Evolutionary conservation across 208 protist genomes (phyloP), one percentile per base, ranked within the genome.

Genomic region (Histomonas meleagridis): DNA sequence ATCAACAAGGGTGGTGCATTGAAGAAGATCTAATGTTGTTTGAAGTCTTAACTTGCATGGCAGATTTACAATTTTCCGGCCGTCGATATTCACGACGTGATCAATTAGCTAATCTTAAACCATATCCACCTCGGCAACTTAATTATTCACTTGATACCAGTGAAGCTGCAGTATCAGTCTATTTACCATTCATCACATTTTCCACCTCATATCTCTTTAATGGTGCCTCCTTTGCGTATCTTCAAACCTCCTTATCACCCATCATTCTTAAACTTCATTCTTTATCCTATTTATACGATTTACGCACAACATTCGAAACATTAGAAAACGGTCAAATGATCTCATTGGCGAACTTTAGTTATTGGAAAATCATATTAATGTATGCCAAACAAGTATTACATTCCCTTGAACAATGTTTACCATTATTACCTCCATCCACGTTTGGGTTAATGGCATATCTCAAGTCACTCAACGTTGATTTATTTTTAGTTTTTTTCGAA

Each of bases 261-360:
- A 86, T 86, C 18, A 86, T 86, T 57, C 51, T 43, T n/a, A 86
- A 86, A 38, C 76, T 86, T 86, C 76, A 86, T n/a, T 86, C 76
- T 32, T 49, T 86, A 53, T 86, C 76, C 55, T 46, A 86, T 9
- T 28, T 86, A 32, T 86, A 55, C 38, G 43, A 53, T n/a, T 14
- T 32, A 16, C 40, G 76, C 14, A 32, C 76, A 5, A 86, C 7
- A 38, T 86, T 86, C 46, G 46, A 86, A 32, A 23, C 38, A 38
- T n/a, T 28, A 32, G 4, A 43, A 86, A 46, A 51, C 12, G 38
- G 0, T 7, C 26, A 43, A 86, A 55, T 86, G 1, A 55, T 49
- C 14, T n/a, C n/a, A n/a, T n/a, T n/a, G n/a, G 76, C 76, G 32
- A 40, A 40, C 2, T 21, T 86, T 7, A 14, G 18, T 38, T 86